Conservation (phyloP, 345 rosid genomes). For the Hibiscus mutabilis region DNA sequence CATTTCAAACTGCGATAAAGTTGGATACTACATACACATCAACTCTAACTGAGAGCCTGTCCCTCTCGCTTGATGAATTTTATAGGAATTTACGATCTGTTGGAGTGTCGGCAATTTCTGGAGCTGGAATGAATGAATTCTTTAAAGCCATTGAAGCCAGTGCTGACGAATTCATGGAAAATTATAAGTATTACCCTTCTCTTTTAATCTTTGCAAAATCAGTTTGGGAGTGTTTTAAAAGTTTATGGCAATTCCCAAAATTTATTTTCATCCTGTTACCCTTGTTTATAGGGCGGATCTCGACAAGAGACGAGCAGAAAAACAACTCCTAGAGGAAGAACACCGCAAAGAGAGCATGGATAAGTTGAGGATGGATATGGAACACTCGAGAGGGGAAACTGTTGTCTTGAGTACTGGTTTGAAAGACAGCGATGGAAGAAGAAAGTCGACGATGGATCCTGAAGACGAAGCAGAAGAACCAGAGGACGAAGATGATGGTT, state of each 20-base stretch:
- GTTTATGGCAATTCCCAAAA: neutral
- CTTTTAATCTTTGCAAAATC: neutral
- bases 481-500: conserved; percentile 26
- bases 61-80: conserved; percentile 58
- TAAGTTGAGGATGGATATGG: conserved; percentile 62
- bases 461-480: conserved; percentile 38
- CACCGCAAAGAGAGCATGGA: conserved; percentile 52
- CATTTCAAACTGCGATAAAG: conserved; percentile 60
- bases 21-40: conserved; percentile 54
- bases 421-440: conserved; percentile 31
- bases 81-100: conserved; percentile 59
- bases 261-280: neutral
- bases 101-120: conserved; percentile 80
- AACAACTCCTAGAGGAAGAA: conserved; percentile 60
- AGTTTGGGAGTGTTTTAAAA: neutral
- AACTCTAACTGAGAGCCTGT: conserved; percentile 58
- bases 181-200: conserved; percentile 46
- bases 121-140: conserved; percentile 68
- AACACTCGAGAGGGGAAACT: conserved; percentile 58
- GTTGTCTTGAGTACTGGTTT: conserved; percentile 63
- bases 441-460: conserved; percentile 27
- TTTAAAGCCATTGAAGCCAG: conserved; percentile 68
- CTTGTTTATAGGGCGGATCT: conserved; percentile 51
- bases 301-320: conserved; percentile 68
- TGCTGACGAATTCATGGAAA: conserved; percentile 66